Evolutionary conservation across 345 rosid species (phyloP).

Genomic region (Geranium rotundifolium): DNA sequence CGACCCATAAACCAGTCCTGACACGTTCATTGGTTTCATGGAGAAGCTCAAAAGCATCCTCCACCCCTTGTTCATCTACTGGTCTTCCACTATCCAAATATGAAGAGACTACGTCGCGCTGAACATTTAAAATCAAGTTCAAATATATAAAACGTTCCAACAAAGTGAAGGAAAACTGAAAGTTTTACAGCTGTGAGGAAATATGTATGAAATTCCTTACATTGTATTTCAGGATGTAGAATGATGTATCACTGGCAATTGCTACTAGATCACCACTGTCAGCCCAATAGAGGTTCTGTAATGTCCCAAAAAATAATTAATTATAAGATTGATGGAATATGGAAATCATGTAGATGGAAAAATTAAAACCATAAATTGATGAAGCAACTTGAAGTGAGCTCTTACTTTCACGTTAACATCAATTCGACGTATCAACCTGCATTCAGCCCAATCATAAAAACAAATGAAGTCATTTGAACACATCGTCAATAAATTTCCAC

Average conservation of each 20-base stretch:
- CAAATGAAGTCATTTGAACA: slow-evolving; percentile 96
- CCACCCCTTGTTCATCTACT: slow-evolving; percentile 95
- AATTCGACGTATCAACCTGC: slow-evolving; percentile 90
- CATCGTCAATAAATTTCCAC: slow-evolving; percentile 93
- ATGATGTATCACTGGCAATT: slow-evolving; percentile 90
- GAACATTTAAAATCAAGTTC: slow-evolving; percentile 22
- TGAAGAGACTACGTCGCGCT: slow-evolving; percentile 84
- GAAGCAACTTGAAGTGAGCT: background rate
- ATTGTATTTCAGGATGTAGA: slow-evolving; percentile 89
- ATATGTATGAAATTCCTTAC: slow-evolving; percentile 28
- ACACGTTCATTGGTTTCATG: slow-evolving; percentile 98
- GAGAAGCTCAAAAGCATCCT: slow-evolving; percentile 98
- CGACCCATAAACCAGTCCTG: slow-evolving; percentile 98
- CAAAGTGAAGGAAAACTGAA: too few species aligned
- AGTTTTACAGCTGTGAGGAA: too few species aligned
- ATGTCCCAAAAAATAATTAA: slow-evolving; percentile 13
- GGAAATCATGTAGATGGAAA: too few species aligned
- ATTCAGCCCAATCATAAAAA: slow-evolving; percentile 99
- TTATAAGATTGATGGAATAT: too few species aligned
- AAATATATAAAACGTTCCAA: slow-evolving; percentile 1
- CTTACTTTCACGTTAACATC: slow-evolving; percentile 97
- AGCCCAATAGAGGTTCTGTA: slow-evolving; percentile 97
- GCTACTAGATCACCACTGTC: slow-evolving; percentile 98
- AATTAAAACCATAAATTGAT: too few species aligned
- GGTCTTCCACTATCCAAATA: slow-evolving; percentile 82